Conservation (phyloP, 495 filamentous ascomycete genomes). For the Tetracladium marchalianum region DNA sequence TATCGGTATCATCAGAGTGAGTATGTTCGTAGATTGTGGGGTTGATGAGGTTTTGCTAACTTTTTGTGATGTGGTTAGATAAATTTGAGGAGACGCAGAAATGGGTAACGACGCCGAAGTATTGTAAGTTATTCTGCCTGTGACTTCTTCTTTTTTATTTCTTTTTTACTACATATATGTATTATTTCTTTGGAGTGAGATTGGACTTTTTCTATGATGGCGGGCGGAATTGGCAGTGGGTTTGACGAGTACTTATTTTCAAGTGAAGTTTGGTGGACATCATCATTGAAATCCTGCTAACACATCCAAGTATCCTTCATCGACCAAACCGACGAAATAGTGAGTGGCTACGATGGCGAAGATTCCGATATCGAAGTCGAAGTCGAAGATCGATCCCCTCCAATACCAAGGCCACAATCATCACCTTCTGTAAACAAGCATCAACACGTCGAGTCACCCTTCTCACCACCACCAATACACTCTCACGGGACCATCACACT, state of each 20-base stretch:
- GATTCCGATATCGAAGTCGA: conserved; percentile 1
- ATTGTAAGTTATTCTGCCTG: conserved; percentile 7
- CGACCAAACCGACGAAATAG: conserved; percentile 13
- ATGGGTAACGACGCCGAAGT: conserved; percentile 12
- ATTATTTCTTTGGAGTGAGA: background rate
- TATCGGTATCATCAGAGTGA: conserved; percentile 12
- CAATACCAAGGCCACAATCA: background rate
- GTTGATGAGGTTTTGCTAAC: background rate
- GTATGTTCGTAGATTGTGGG: background rate
- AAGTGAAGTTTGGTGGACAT: no score
- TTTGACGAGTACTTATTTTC: no score
- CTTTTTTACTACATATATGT: background rate
- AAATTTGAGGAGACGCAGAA: conserved; percentile 11
- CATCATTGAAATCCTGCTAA: background rate
- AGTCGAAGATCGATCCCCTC: background rate
- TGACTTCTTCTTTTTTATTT: background rate
- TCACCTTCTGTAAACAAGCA: background rate
- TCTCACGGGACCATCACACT: background rate
- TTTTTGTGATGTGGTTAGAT: background rate
- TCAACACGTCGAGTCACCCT: conserved; percentile 2
- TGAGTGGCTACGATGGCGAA: conserved; percentile 6
- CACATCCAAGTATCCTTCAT: conserved; percentile 12
- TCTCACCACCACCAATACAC: background rate
- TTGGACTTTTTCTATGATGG: no score
- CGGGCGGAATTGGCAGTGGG: no score